Base-by-base conservation (phyloP, 208 protist genomes). In the Phytomonas sp. region DNA sequence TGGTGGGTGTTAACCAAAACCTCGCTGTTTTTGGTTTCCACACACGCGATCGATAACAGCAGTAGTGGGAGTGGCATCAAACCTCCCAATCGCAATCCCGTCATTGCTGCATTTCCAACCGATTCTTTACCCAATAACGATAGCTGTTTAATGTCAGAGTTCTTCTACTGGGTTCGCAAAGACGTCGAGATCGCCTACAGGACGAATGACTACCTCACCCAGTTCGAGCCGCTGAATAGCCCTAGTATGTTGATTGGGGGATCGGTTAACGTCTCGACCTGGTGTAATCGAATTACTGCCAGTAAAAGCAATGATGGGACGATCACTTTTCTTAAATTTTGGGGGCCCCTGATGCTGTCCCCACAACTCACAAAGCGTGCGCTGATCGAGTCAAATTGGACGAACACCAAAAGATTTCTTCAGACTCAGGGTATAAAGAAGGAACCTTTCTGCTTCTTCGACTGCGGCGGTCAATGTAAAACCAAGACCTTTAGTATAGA, bases 291-390 rank as follows among this genome's bases (percentile, higher is more conserved):
- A 52, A 69, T 91, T 45, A 76, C 71, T n/a, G 36, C 75, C 11
- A 66, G 59, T 31, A 3, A 31, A 30, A 88, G 78, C 71, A 67
- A 75, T 26, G 81, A 91, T 63, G 34, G 60, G 10, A 86, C 73
- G 23, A 76, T 88, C 49, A n/a, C 63, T 36, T 81, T 91, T 60
- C 64, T 84, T 32, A 66, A 79, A 19, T 88, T 80, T 71, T 81
- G 72, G 60, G 77, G 76, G 3, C 82, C 82, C 0, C 14, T 2
- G 14, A 68, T 32, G 10, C 65, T 68, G 34, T 62, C 42, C 30
- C 12, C 4, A 10, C 30, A 31, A 65, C 63, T 72, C 42, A 72
- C 65, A 30, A 74, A 86, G 30, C 1, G 59, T 42, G 31, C 16
- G 19, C 70, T 91, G 40, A 64, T 62, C 29, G 32, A 62, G 37